These are phyloP conservation scores for Metschnikowia cerradonensis DNA, from an alignment of 805 yeast genomes.

Conservation along the genomic window DNA sequence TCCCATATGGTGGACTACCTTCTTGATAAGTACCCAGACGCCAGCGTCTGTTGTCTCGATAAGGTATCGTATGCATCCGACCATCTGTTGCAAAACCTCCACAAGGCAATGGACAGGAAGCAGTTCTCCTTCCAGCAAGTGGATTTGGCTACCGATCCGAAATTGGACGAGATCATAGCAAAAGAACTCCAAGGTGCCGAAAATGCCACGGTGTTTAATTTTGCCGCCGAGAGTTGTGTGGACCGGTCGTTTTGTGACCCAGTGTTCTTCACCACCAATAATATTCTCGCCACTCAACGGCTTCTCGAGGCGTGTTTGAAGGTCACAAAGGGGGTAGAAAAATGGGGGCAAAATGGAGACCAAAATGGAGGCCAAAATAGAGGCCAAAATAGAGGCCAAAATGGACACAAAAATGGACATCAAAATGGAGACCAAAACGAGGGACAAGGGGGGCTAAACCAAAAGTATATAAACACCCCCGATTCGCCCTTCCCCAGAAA, in stretches of 20 bases:
- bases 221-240: constrained; percentile 56
- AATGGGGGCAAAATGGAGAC: neutral
- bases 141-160: constrained; percentile 29
- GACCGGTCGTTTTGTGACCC: constrained; percentile 49
- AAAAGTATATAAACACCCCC: no score
- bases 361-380: neutral
- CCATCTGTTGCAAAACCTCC: constrained; percentile 22
- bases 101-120: constrained; percentile 7
- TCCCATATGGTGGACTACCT: constrained; percentile 41
- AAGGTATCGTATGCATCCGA: constrained; percentile 44
- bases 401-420: no score
- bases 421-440: no score
- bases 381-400: no score
- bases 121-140: constrained; percentile 25
- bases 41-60: constrained; percentile 43
- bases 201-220: constrained; percentile 34
- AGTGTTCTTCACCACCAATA: constrained; percentile 39
- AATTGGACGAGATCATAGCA: constrained; percentile 17
- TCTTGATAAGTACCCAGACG: constrained; percentile 24
- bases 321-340: neutral
- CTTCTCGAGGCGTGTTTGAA: constrained; percentile 36
- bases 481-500: no score
- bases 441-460: no score
- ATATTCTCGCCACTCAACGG: constrained; percentile 45
- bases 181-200: constrained; percentile 6